Evolutionary conservation across 768 basidiomycete species (phyloP).

Genomic region (Suillus variegatus): DNA sequence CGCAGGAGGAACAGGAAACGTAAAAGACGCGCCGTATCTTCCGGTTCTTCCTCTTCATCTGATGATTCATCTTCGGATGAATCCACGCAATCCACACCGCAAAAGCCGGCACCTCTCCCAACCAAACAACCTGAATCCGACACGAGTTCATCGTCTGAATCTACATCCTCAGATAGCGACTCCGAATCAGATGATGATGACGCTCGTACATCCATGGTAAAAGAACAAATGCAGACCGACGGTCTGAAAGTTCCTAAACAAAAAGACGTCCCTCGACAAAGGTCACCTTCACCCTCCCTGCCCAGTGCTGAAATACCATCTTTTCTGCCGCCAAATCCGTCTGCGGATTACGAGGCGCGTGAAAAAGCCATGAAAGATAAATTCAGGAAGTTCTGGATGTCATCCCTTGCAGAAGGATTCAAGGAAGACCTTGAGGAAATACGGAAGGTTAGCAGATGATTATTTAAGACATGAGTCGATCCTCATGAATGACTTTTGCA

Average conservation of each 20-base stretch:
- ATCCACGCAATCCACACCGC: slow-evolving; percentile 9
- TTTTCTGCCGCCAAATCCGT: slow-evolving; percentile 46
- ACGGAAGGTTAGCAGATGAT: slow-evolving; percentile 56
- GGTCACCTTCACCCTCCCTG: slow-evolving; percentile 27
- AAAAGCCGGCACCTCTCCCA: slow-evolving; percentile 2
- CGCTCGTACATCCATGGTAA: not conserved
- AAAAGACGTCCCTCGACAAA: slow-evolving; percentile 11
- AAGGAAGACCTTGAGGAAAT: slow-evolving; percentile 82
- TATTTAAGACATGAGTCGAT: slow-evolving; percentile 25
- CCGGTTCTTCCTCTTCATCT: slow-evolving; percentile 45
- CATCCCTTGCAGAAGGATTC: slow-evolving; percentile 78
- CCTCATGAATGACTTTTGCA: slow-evolving; percentile 19
- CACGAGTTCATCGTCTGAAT: slow-evolving; percentile 12
- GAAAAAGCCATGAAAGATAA: slow-evolving; percentile 62
- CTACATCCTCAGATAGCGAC: slow-evolving; percentile 21
- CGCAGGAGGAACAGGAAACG: slow-evolving; percentile 55
- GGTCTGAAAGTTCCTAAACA: slow-evolving; percentile 2
- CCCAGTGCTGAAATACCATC: slow-evolving; percentile 45
- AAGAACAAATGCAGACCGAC: slow-evolving; percentile 1
- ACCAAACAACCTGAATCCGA: slow-evolving; percentile 14
- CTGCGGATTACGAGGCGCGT: slow-evolving; percentile 34
- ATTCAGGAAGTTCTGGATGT: slow-evolving; percentile 89
- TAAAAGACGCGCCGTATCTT: slow-evolving; percentile 50
- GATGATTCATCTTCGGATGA: slow-evolving; percentile 21
- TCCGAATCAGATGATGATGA: slow-evolving; percentile 14